These are phyloP conservation scores for Neodidymelliopsis sp. DNA, from an alignment of 2,329 filamentous ascomycete genomes.

Conservation along the genomic window DNA sequence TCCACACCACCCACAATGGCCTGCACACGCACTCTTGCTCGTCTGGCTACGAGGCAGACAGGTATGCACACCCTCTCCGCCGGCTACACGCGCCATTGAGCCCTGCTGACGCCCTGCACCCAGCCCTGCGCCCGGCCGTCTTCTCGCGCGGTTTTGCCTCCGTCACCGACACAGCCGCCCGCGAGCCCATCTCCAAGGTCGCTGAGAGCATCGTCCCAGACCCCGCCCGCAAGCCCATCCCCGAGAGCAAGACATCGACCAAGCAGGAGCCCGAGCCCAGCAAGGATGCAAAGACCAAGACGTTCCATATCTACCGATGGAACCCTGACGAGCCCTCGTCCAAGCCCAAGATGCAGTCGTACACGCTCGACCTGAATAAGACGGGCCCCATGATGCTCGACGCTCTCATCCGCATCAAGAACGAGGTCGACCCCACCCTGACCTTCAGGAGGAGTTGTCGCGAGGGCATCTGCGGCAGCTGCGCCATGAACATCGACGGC, in stretches of 20 bases:
- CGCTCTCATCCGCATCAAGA: constrained; percentile 97
- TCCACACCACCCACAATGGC: constrained; percentile 45
- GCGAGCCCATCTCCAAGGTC: constrained; percentile 44
- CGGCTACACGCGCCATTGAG: constrained; percentile 26
- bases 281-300: constrained; percentile 75
- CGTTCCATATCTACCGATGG: constrained; percentile 99
- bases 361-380: constrained; percentile 97
- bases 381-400: constrained; percentile 98
- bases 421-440: constrained; percentile 94
- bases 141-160: constrained; percentile 50
- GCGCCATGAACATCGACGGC: constrained; percentile 99
- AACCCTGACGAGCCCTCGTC: constrained; percentile 89
- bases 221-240: constrained; percentile 39
- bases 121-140: constrained; percentile 47
- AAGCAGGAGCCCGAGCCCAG: constrained; percentile 67
- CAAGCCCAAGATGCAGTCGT: constrained; percentile 96
- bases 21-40: constrained; percentile 47
- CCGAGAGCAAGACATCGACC: constrained; percentile 65
- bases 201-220: constrained; percentile 41
- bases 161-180: constrained; percentile 42
- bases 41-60: constrained; percentile 48
- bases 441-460: constrained; percentile 96
- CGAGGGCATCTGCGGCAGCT: constrained; percentile 98
- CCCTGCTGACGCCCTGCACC: constrained; percentile 32
- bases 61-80: constrained; percentile 33